Evolutionary conservation across 1,139 yeast genomes (phyloP).

Genomic region (Zygosaccharomyces sapae): DNA sequence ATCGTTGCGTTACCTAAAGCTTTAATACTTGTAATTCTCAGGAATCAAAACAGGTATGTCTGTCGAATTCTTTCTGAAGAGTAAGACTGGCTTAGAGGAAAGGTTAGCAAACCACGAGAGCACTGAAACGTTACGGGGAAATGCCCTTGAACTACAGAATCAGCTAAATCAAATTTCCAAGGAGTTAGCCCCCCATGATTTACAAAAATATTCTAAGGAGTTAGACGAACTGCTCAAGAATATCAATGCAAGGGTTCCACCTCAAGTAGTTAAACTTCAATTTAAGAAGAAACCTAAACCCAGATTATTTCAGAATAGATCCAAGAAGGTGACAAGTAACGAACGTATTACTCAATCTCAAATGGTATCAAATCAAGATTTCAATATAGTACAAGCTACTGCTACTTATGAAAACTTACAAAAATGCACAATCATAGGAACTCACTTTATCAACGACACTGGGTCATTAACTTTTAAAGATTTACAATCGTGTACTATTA

Average conservation of each 20-base stretch:
- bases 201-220: constrained; percentile 19
- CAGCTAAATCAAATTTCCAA: constrained; percentile 15
- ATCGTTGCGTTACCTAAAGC: constrained; percentile 4
- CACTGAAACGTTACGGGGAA: constrained; percentile 7
- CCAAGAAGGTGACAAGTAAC: not conserved
- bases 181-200: constrained; percentile 22
- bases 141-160: constrained; percentile 14
- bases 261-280: constrained; percentile 8
- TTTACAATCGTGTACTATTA: constrained; percentile 11
- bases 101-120: not conserved
- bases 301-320: not conserved
- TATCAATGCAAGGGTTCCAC: constrained; percentile 13
- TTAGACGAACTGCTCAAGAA: constrained; percentile 17
- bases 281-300: constrained; percentile 12
- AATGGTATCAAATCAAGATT: constrained; percentile 1
- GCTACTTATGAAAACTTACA: constrained; percentile 11
- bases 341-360: not conserved
- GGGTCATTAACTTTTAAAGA: constrained; percentile 21
- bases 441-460: not conserved
- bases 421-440: constrained; percentile 9
- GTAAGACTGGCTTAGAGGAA: not conserved
- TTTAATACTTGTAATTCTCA: not conserved
- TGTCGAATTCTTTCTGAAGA: not conserved
- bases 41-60: not conserved
- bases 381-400: constrained; percentile 1